These are phyloP conservation scores for Cardamine resedifolia DNA, from an alignment of 345 rosid genomes.

Conservation along the genomic window DNA sequence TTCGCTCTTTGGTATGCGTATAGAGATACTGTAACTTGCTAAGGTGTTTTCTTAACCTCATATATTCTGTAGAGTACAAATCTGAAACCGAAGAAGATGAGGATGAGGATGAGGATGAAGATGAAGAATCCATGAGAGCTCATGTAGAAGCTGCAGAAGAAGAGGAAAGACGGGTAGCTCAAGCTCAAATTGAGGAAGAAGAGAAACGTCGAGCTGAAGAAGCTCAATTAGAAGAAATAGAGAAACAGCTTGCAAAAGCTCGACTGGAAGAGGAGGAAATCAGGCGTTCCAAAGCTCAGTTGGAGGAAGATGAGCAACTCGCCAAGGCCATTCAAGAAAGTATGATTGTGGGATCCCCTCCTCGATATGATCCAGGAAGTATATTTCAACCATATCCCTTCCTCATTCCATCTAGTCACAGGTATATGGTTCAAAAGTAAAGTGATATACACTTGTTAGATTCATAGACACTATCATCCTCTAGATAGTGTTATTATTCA, in stretches of 20 bases:
- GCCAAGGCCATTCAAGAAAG: conserved; percentile 95
- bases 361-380: conserved; percentile 48
- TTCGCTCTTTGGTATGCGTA: not conserved
- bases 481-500: not conserved
- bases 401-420: conserved; percentile 54
- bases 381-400: conserved; percentile 55
- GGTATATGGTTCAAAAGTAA: conserved; percentile 45
- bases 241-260: conserved; percentile 38
- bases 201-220: conserved; percentile 42
- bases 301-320: conserved; percentile 86
- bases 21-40: conserved; percentile 15
- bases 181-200: conserved; percentile 45
- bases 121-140: conserved; percentile 29
- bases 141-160: conserved; percentile 42
- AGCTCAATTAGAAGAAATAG: conserved; percentile 47
- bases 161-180: conserved; percentile 36
- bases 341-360: conserved; percentile 56
- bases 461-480: not conserved
- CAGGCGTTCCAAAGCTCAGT: conserved; percentile 46
- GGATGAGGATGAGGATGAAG: conserved; percentile 30
- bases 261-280: conserved; percentile 53
- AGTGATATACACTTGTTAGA: not conserved
- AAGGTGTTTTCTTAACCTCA: not conserved
- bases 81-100: conserved; percentile 49
- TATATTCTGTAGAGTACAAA: conserved; percentile 42